Evolutionary conservation across 257 asterid species (phyloP).

Genomic region (Salvia miltiorrhiza): DNA sequence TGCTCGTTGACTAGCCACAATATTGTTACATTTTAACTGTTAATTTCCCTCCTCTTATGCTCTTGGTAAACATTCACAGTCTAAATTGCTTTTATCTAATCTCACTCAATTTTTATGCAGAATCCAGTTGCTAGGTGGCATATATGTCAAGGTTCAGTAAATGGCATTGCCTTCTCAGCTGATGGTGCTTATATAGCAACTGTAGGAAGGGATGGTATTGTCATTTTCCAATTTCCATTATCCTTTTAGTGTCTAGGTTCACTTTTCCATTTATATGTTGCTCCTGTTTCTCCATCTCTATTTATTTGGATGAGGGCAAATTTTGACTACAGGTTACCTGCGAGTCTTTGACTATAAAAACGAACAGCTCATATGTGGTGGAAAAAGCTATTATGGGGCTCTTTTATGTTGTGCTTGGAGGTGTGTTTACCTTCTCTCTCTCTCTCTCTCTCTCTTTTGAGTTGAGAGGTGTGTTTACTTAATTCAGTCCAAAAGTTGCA

Average conservation of each 20-base stretch:
- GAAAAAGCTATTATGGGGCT: constrained; percentile 97
- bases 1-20: not conserved
- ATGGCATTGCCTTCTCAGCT: constrained; percentile 70
- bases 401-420: constrained; percentile 98
- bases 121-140: constrained; percentile 99
- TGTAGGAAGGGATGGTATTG: constrained; percentile 87
- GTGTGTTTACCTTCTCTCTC: constrained; percentile 38
- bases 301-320: constrained; percentile 17
- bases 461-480: not conserved
- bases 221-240: constrained; percentile 23
- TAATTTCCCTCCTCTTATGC: constrained; percentile 6
- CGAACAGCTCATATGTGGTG: constrained; percentile 89
- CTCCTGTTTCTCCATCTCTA: constrained; percentile 1
- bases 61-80: not conserved
- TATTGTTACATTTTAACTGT: not conserved
- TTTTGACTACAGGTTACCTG: constrained; percentile 64
- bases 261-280: constrained; percentile 7
- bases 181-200: constrained; percentile 84
- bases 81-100: constrained; percentile 5
- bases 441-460: too few species aligned
- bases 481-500: not conserved
- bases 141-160: constrained; percentile 91
- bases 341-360: constrained; percentile 91
- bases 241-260: constrained; percentile 9
- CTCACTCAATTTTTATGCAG: constrained; percentile 46